A percentile compares a stretch with the other conserved stretches of the same genome.
Evolutionary conservation across 2,329 filamentous ascomycete genomes (phyloP).

Genomic region (Exutisphaerella laricina): DNA sequence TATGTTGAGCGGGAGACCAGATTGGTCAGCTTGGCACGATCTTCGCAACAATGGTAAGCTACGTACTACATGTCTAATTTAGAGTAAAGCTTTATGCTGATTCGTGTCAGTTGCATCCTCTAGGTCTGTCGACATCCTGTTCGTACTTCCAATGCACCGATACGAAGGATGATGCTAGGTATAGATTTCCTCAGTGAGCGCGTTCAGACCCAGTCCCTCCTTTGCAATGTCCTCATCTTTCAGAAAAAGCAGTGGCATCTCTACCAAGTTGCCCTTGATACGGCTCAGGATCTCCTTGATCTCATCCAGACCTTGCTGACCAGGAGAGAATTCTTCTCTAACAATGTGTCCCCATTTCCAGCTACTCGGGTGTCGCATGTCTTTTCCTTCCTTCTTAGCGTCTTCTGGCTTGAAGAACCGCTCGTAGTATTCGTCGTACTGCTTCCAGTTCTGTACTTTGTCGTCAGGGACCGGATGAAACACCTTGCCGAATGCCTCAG

Average conservation of each 20-base stretch:
- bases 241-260: conserved; percentile 88
- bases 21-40: too few relatives aligned
- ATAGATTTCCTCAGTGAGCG: conserved; percentile 46
- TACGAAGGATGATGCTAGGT: too few relatives aligned
- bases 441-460: conserved; percentile 61
- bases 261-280: conserved; percentile 60
- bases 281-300: conserved; percentile 64
- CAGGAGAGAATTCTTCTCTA: conserved; percentile 42
- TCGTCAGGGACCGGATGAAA: conserved; percentile 77
- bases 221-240: conserved; percentile 81
- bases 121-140: too few relatives aligned
- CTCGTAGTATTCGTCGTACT: conserved; percentile 68
- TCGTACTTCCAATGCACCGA: too few relatives aligned
- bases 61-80: too few relatives aligned
- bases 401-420: conserved; percentile 52
- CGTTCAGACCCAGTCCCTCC: conserved; percentile 60
- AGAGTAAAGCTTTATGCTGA: too few relatives aligned
- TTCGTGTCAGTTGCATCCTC: too few relatives aligned
- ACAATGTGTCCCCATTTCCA: conserved; percentile 87
- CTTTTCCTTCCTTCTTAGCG: conserved; percentile 41
- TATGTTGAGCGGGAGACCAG: too few relatives aligned
- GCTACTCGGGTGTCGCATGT: conserved; percentile 46
- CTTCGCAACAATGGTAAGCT: too few relatives aligned
- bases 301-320: conserved; percentile 40
- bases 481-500: conserved; percentile 69